phyloP scores from a whole-genome alignment of 257 asterid genomes.

The Jacaranda mimosifolia region DNA sequence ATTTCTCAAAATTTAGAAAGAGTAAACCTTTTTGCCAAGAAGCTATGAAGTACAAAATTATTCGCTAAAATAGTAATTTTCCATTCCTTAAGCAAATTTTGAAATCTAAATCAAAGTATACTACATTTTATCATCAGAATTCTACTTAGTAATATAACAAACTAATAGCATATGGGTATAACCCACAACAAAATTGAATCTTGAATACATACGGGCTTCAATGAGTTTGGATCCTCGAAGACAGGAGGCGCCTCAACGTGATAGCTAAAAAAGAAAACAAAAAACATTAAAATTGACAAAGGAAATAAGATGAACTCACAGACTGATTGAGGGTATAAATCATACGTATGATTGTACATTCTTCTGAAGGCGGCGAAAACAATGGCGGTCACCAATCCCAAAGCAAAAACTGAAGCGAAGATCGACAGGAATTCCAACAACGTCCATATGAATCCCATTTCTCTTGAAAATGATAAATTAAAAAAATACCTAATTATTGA shows the following conservation, averaged over 20 bases:
- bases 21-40: not conserved
- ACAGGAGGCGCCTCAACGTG: conserved; percentile 83
- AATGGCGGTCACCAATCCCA: conserved; percentile 61
- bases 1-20: not conserved
- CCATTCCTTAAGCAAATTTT: not conserved
- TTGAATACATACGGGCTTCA: conserved; percentile 57
- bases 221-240: conserved; percentile 91
- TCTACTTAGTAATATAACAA: conserved; percentile 1
- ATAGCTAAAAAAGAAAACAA: conserved; percentile 44
- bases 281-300: conserved; percentile 20
- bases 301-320: not conserved
- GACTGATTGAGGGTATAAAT: conserved; percentile 22
- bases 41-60: conserved; percentile 16
- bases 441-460: conserved; percentile 61
- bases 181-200: conserved; percentile 19
- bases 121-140: conserved; percentile 17
- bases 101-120: not conserved
- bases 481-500: not conserved
- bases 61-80: not conserved
- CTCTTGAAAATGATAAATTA: conserved; percentile 19
- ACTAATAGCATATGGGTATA: not conserved
- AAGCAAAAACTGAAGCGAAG: conserved; percentile 50
- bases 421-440: conserved; percentile 59
- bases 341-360: conserved; percentile 69
- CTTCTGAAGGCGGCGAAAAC: conserved; percentile 68